phyloP scores from a whole-genome alignment of 164 flowering plant genomes.

The Brasenia schreberi region DNA sequence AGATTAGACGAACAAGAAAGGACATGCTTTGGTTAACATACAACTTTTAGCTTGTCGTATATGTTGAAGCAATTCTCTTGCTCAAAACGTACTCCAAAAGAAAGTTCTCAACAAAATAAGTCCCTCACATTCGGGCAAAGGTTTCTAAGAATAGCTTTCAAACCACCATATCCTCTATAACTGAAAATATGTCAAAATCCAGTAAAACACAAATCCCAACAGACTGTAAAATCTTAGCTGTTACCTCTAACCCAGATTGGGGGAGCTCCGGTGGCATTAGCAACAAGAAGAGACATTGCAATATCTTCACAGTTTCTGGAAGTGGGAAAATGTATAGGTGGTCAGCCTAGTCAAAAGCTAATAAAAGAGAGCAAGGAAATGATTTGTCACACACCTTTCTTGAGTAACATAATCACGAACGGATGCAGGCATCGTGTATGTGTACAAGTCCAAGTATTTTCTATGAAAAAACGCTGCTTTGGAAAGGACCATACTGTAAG shows the following conservation, averaged over 20 bases:
- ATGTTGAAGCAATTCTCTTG: too few species aligned
- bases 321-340: neutral
- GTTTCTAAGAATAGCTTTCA: too few species aligned
- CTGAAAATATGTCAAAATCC: neutral
- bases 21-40: too few species aligned
- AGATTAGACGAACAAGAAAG: too few species aligned
- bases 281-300: constrained; percentile 33
- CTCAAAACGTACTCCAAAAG: too few species aligned
- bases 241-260: constrained; percentile 35
- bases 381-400: constrained; percentile 20
- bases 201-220: neutral
- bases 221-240: neutral
- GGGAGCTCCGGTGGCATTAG: constrained; percentile 29
- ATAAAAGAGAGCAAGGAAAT: neutral
- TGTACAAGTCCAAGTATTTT: constrained; percentile 36
- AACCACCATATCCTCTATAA: neutral
- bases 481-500: constrained; percentile 45
- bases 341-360: neutral
- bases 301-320: constrained; percentile 36
- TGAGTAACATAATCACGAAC: constrained; percentile 31
- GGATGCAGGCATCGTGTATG: constrained; percentile 29
- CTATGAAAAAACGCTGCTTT: constrained; percentile 42
- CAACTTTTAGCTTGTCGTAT: too few species aligned
- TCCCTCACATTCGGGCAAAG: too few species aligned
- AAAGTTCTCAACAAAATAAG: too few species aligned